Evolutionary conservation across 768 basidiomycete genomes (phyloP), one percentile per base, ranked within the genome.

Genomic region (Leccinellum rugosiceps): DNA sequence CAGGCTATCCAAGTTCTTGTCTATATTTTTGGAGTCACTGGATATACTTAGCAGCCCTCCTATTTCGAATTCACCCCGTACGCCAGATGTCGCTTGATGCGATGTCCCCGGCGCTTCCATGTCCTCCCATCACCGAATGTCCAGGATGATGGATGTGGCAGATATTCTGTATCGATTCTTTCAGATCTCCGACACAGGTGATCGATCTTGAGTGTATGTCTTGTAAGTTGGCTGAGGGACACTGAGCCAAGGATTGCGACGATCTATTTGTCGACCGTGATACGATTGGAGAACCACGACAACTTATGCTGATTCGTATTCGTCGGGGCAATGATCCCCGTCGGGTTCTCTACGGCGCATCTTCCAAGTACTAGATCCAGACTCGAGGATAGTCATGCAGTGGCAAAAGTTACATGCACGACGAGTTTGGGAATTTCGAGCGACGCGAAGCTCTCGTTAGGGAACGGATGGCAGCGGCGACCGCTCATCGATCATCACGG

Each of bases 21-120:
- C 31, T 31, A 51, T 59, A 53, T 47, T 30, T n/a, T 25, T 21
- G 25, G 10, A 15, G 43, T 38, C 26, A 10, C 30, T 60, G 25
- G 0, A 49, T 60, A 64, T 64, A 38, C 17, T 17, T 38, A 13
- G 62, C 17, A 38, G 19, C 45, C 26, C 23, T 45, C 0, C 30
- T 2, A 15, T 41, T 48, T 31, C 11, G 10, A 31, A 31, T 31
- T 17, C 17, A 45, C 34, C 43, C 52, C 47, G 25, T 38, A 23
- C 53, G 50, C 43, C 32, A 15, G 21, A 13, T 38, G 35, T 32
- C 7, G 35, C 26, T 44, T 53, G 65, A 65, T 64, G 54, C 64
- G 65, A 60, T 48, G 35, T 53, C 47, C 55, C 44, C 65, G 64
- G 64, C 19, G 10, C 49, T 51, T 64, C 58, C 25, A 6, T 21